Base-by-base conservation (phyloP, 2,329 filamentous ascomycete genomes). In the Iodosphaeria phyllophila region DNA sequence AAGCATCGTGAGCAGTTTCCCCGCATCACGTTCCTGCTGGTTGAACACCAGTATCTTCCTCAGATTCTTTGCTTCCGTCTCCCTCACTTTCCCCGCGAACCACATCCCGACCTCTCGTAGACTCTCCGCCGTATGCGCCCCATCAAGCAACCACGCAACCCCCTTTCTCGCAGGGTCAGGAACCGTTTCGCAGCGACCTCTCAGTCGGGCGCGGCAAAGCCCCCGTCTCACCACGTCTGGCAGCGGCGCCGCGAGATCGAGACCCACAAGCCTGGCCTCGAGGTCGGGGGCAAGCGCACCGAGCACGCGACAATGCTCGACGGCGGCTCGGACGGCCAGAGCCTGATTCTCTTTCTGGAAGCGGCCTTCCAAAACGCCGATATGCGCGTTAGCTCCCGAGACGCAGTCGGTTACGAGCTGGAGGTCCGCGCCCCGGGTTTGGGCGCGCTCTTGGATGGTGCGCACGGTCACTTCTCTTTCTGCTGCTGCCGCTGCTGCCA, bases 61-160 rank as follows among this genome's bases (percentile, higher is more conserved):
- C 14, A 34, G 26, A 6, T 43, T 42, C 0, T 32, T 30, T 1
- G 33, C 20, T 6, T 28, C 41, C 3, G 16, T 20, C 5, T 28
- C 20, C 7, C 31, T 18, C 3, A 27, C 20, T 42, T 58, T 51
- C 6, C 50, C 50, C 2, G 64, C 65, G 39, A 86, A 86, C 84
- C 84, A 93, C 35, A 57, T 58, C 3, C 70, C 79, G 8, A 77
- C 76, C 20, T 79, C 62, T 26, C 68, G 60, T 33, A 93, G 69
- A 37, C 80, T 91, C 37, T 92, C 83, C 13, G 72, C 57, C 0
- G 84, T 93, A 43, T 93, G 84, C 2, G 79, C 84, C 3, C 84
- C 82, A 39, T 93, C 84, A 10, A 92, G 67, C 35, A 75, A 71
- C 82, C 84, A 92, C 10, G 59, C 60, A 7, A 78, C 47, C 15